Percentiles rank a stretch among this genome's conserved stretches.
These are phyloP conservation scores for Pelargonium nanum DNA, from an alignment of 345 rosid genomes.

Conservation along the genomic window DNA sequence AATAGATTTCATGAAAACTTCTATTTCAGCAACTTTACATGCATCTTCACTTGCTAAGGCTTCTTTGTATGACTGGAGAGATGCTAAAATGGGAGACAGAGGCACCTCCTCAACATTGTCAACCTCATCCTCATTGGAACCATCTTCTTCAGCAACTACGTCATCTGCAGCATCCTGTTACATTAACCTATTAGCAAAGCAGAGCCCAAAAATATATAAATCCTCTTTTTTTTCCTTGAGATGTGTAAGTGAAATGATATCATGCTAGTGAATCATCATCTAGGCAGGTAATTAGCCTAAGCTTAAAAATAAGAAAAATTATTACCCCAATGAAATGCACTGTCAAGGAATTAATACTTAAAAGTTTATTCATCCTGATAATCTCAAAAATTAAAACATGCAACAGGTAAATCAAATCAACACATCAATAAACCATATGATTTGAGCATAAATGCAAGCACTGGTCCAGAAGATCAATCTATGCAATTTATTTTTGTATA, in stretches of 20 bases:
- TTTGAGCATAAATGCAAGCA: too few species aligned
- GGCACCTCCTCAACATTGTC: conserved; percentile 36
- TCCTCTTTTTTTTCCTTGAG: not conserved
- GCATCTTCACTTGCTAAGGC: conserved; percentile 60
- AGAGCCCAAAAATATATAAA: not conserved
- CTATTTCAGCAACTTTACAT: conserved; percentile 51
- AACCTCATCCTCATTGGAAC: conserved; percentile 23
- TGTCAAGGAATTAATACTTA: not conserved
- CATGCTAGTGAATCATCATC: not conserved
- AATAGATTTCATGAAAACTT: conserved; percentile 48
- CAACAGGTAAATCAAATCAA: not conserved
- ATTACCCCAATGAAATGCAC: not conserved
- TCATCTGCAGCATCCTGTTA: conserved; percentile 57
- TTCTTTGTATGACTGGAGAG: conserved; percentile 53
- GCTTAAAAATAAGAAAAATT: not conserved
- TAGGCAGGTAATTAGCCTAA: not conserved
- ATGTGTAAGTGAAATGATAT: not conserved
- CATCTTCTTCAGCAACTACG: conserved; percentile 32
- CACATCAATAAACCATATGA: too few species aligned
- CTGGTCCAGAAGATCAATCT: too few species aligned
- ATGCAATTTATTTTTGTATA: too few species aligned
- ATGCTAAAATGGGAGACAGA: conserved; percentile 32
- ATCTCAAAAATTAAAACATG: not conserved
- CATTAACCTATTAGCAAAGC: conserved; percentile 17
- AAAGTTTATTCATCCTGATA: not conserved